Base-by-base conservation (phyloP, 139 green algal species). In the Chlamydomonas schloesseri region DNA sequence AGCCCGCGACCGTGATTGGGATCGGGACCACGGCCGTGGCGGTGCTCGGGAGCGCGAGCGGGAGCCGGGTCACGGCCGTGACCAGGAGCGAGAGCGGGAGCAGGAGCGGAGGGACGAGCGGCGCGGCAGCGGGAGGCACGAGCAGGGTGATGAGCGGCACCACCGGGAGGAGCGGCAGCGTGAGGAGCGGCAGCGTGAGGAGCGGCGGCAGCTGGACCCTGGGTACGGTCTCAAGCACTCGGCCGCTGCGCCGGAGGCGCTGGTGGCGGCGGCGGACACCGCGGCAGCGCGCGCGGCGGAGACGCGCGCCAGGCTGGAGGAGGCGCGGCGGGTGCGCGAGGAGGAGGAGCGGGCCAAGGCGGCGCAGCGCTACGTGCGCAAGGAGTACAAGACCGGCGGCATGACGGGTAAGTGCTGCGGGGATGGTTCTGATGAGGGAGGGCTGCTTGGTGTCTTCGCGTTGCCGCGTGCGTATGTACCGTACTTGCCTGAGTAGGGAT, bases 291-390 rank as follows among this genome's bases (percentile, higher is more conserved):
- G 88, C 33, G 93, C 91, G 50, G 87, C 73, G 29, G 88, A 92
- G 15, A 97, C 95, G 28, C 89, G 90, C 23, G 82, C 80, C 68
- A 87, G 90, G 0, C 88, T 98, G 53, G 93, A 95, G 86, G 94
- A 96, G 77, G 96, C 94, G 18, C 89, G 90, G 67, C 50, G 50
- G 2, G 90, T 89, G 58, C 77, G 90, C 31, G 90, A 88, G 55
- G 93, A 95, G 84, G 93, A 96, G 87, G 88, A 96, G 64, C 53
- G 73, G 31, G 90, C 90, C 37, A 90, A 91, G 74, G 91, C 89
- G 1, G 89, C 90, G 55, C 82, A 92, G 87, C 81, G 87, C 31
- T 60, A 95, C 69, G 33, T 85, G 68, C 84, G 87, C 10, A 65
- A 67, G 65, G 88, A 94, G 17, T 91, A 98, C 90, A 86, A 90